Conservation (phyloP, 164 flowering plant species). For the Annona squamosa region DNA sequence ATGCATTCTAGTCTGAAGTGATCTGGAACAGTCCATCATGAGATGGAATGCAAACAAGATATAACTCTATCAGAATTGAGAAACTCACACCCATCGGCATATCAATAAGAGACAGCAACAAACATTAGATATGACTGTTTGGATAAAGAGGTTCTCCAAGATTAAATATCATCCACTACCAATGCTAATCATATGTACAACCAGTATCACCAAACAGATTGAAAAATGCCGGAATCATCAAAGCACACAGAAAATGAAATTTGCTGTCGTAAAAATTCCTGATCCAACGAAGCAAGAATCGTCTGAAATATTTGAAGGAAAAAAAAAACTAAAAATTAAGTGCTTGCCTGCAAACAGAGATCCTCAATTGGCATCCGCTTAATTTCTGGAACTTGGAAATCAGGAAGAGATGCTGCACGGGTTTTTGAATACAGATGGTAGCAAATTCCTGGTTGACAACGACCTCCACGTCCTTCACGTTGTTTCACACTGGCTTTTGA, state of each 20-base stretch:
- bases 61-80: not conserved
- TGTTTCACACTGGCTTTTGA: slow-evolving; percentile 97
- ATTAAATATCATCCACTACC: not conserved
- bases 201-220: not conserved
- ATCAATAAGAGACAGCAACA: not conserved
- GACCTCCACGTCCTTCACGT: slow-evolving; percentile 95
- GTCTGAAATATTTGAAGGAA: not conserved
- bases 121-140: not conserved
- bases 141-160: not conserved
- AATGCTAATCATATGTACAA: not conserved
- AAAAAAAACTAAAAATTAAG: not conserved
- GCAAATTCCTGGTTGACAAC: slow-evolving; percentile 91
- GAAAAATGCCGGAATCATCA: not conserved
- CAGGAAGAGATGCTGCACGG: slow-evolving; percentile 66
- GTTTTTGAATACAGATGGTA: slow-evolving; percentile 85
- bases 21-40: not conserved
- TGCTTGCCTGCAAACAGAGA: slow-evolving; percentile 83
- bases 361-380: slow-evolving; percentile 91
- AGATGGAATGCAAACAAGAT: not conserved
- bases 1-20: not conserved
- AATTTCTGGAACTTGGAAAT: slow-evolving; percentile 89
- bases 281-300: too few relatives aligned
- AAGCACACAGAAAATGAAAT: not conserved
- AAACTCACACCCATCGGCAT: not conserved
- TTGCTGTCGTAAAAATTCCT: not conserved